Base-by-base conservation (phyloP, 73 alveolate genomes). In the Paramecium primaurelia region DNA sequence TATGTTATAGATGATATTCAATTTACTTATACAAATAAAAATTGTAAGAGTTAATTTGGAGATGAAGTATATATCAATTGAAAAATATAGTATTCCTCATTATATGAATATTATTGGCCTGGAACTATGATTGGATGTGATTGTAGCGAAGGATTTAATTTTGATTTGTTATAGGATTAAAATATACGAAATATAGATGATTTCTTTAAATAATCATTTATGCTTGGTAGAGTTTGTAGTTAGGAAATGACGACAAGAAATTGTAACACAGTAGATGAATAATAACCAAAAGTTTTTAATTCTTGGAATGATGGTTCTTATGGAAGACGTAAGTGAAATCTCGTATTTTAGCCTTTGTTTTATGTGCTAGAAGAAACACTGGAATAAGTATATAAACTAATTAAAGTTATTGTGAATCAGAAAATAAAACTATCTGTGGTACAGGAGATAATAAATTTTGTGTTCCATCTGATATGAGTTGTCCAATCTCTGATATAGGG, bases 101-200 rank as follows among this genome's bases (percentile, higher is more conserved):
- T 77, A 38, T 77, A 38, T 77, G 71, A 34, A 37, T 77, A 77
- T 42, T 20, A 37, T 20, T 77, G 89, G 89, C 89, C 89, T 20
- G 89, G 89, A 6, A 77, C 89, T 16, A 14, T n/a, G 37, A 37
- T 40, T 10, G 89, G 89, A 44, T 77, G 89, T 77, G 89, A 77
- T 77, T 77, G 89, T 18, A 77, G 71, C 12, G 5, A 77, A 44
- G 47, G 47, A 10, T 18, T 44, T 18, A 44, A 37, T 37, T 37
- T 77, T 38, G 8, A 11, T 30, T 71, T 28, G 38, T 18, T 22
- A 10, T 3, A 32, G 14, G 22, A 34, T 71, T 12, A 32, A 28
- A 18, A 32, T 11, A 26, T 7, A 10, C 9, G 10, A 36, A 77
- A 26, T 20, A 40, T 38, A 38, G 71, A 37, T 2, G 40, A 12